phyloP scores from a whole-genome alignment of 805 yeast species.

The Saccharomycopsis olivae region DNA sequence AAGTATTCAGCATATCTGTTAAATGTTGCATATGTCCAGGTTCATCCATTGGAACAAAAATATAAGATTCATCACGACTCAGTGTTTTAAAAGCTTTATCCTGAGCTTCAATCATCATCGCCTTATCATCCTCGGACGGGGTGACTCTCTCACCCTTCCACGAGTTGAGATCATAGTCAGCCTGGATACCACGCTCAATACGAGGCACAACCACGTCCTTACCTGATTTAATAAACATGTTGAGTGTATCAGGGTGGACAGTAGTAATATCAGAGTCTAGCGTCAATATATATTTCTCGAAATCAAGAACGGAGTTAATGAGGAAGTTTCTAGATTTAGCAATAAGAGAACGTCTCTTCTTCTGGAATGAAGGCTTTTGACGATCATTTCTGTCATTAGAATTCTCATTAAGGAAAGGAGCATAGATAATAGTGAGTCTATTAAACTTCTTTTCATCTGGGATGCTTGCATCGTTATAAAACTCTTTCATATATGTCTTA shows the following conservation, averaged over 20 bases:
- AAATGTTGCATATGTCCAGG: slow-evolving; percentile 20
- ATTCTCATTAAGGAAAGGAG: slow-evolving; percentile 12
- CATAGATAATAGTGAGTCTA: slow-evolving; percentile 12
- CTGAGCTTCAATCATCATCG: slow-evolving; percentile 19
- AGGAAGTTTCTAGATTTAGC: slow-evolving; percentile 25
- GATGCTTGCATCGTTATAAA: slow-evolving; percentile 3
- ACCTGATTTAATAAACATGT: slow-evolving; percentile 20
- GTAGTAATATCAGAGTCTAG: slow-evolving; percentile 26
- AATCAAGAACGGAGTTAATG: slow-evolving; percentile 20
- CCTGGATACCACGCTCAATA: slow-evolving; percentile 21
- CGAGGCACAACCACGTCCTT: slow-evolving; percentile 26
- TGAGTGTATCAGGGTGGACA: slow-evolving; percentile 21
- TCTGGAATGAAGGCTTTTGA: slow-evolving; percentile 20
- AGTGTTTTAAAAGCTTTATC: slow-evolving; percentile 22
- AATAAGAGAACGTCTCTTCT: slow-evolving; percentile 22
- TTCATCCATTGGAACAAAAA: slow-evolving; percentile 22
- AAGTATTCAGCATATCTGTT: slow-evolving; percentile 20
- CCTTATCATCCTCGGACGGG: slow-evolving; percentile 22
- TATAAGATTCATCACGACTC: slow-evolving; percentile 14
- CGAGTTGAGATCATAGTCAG: slow-evolving; percentile 28
- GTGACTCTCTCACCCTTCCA: slow-evolving; percentile 26
- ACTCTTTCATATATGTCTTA: slow-evolving; percentile 6
- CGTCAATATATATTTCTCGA: slow-evolving; percentile 24
- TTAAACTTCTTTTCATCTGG: slow-evolving; percentile 11
- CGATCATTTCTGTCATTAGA: slow-evolving; percentile 12